phyloP scores from a whole-genome alignment of 75 land plant species.

The Cryptomeria japonica region DNA sequence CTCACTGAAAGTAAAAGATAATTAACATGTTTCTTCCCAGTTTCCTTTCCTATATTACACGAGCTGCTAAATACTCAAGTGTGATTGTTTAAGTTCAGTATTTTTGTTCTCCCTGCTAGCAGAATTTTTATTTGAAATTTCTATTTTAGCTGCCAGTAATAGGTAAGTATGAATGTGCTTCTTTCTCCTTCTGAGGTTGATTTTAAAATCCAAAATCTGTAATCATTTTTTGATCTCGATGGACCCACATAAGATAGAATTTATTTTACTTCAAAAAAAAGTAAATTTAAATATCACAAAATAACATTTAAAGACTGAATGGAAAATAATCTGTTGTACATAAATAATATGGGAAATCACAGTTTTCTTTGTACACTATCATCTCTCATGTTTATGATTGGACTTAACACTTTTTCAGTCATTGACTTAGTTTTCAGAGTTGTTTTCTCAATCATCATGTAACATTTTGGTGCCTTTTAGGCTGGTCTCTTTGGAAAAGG shows the following conservation, averaged over 20 bases:
- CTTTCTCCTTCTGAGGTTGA: too few relatives aligned
- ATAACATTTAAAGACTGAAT: background rate
- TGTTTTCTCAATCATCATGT: background rate
- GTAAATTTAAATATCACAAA: background rate
- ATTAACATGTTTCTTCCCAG: background rate
- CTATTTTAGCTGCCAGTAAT: too few relatives aligned
- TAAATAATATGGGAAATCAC: background rate
- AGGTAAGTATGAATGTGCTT: too few relatives aligned
- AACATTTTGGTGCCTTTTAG: background rate
- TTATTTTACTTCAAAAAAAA: background rate
- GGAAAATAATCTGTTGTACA: background rate
- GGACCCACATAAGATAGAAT: background rate
- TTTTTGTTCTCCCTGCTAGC: too few relatives aligned
- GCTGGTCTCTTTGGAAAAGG: background rate
- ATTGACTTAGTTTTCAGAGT: background rate
- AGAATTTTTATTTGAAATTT: too few relatives aligned
- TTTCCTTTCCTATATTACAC: too few relatives aligned
- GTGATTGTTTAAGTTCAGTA: background rate
- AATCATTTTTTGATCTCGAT: background rate
- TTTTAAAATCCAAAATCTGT: too few relatives aligned
- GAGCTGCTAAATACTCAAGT: background rate
- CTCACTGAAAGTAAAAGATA: background rate
- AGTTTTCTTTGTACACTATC: background rate
- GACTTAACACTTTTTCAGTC: background rate
- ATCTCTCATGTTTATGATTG: background rate